Conservation (phyloP, 345 rosid genomes). For the Trapa bicornis region DNA sequence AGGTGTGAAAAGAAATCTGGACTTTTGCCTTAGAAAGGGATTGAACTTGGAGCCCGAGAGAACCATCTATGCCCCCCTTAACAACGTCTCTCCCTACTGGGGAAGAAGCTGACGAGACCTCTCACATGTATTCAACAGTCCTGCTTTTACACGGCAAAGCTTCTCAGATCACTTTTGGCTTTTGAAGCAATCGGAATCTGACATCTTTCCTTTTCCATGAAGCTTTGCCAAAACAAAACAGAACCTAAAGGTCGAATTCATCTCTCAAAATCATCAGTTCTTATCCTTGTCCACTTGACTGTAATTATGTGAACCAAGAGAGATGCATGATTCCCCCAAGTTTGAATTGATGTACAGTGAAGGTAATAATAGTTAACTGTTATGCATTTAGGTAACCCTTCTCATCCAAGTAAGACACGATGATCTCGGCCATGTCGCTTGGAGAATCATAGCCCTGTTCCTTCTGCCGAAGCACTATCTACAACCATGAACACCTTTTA, state of each 20-base stretch:
- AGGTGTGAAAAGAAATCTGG: too few species aligned
- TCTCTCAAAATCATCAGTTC: too few species aligned
- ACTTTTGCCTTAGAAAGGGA: too few species aligned
- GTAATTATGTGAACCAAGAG: too few species aligned
- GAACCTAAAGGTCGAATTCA: too few species aligned
- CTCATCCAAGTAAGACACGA: constrained; percentile 50
- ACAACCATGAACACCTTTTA: constrained; percentile 12
- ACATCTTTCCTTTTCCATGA: background rate
- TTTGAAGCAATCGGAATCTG: background rate
- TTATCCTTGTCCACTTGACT: too few species aligned
- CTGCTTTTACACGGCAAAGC: background rate
- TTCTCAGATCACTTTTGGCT: background rate
- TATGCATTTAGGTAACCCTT: constrained; percentile 48
- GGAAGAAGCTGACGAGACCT: background rate
- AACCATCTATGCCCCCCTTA: too few species aligned
- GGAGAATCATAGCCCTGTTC: constrained; percentile 28
- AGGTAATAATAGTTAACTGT: background rate
- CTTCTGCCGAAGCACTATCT: constrained; percentile 41
- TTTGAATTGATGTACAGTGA: too few species aligned
- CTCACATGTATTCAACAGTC: background rate
- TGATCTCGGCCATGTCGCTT: constrained; percentile 46
- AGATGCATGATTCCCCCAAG: too few species aligned
- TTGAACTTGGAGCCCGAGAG: too few species aligned
- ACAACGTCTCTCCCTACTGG: background rate
- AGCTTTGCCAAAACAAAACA: background rate